Base-by-base conservation (phyloP, 495 filamentous ascomycete species). In the Neurospora discreta region DNA sequence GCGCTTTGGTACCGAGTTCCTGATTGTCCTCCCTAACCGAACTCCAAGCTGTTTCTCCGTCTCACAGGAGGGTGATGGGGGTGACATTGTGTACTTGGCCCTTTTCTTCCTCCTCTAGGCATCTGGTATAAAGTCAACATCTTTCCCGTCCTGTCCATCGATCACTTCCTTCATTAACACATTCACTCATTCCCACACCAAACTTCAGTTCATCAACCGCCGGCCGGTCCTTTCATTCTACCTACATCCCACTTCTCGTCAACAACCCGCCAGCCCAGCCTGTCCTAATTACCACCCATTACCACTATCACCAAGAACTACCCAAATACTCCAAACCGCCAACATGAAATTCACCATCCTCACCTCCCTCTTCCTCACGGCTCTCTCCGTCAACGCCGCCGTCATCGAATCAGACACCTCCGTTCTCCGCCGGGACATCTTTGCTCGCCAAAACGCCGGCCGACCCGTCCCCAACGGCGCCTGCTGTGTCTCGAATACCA, bases 401-500 rank as follows among this genome's bases (percentile, higher is more conserved):
- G 71, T 74, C 36, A 43, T 71, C 40, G 70, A 74, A 10, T 44
- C 73, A 6, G 70, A 52, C 75, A 69, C 75, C 60, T 41, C 68
- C 8, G 69, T 70, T n/a, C 39, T 77, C 70, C 69, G 73, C 20
- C 73, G 73, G 20, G 70, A 71, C 68, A 46, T 79, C 68, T 38
- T 46, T 5, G 69, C 72, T 33, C 74, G 77, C 42, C 78, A 79
- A 68, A 78, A 80, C 73, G 71, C 67, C 52, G 74, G 73, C 75
- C 79, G 79, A 15, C 78, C 78, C 4, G 74, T 77, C 11, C 77
- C 79, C 67, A 70, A 23, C 13, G 79, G 79, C 39, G 68, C 52
- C 20, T 81, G 79, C 77, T 81, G 79, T 69, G 77, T 80, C 5
- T 75, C 79, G 69, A 73, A 71, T 39, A 79, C 77, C 18, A 75